Conservation (phyloP, 495 filamentous ascomycete genomes). For the Podospora conica region DNA sequence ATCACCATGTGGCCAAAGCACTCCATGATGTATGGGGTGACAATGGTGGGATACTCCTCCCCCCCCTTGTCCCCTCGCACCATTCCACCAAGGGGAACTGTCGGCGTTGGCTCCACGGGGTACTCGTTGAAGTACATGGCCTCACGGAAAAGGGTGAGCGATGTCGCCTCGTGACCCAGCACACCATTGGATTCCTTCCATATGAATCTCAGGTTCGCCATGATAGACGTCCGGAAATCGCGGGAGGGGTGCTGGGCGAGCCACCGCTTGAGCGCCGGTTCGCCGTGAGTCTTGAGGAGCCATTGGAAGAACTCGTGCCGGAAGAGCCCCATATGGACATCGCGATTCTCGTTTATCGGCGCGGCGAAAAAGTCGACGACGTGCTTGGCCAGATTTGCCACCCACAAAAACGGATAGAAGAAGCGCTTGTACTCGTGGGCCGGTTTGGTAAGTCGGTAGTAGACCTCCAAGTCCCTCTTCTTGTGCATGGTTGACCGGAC, state of each 20-base stretch:
- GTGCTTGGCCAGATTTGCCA: constrained; percentile 61
- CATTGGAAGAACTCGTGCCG: constrained; percentile 47
- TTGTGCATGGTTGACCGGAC: constrained; percentile 45
- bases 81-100: background rate
- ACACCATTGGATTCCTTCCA: constrained; percentile 53
- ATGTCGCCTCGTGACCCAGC: constrained; percentile 16
- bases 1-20: constrained; percentile 60
- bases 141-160: constrained; percentile 43
- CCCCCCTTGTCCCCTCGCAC: background rate
- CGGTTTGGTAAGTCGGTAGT: constrained; percentile 55
- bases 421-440: constrained; percentile 53
- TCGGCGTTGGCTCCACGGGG: constrained; percentile 16
- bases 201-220: constrained; percentile 54
- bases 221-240: constrained; percentile 55
- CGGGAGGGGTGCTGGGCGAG: constrained; percentile 31
- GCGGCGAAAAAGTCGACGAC: constrained; percentile 54
- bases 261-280: constrained; percentile 43
- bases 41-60: constrained; percentile 45
- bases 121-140: constrained; percentile 14
- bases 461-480: constrained; percentile 37
- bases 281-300: constrained; percentile 39
- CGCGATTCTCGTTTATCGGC: constrained; percentile 20
- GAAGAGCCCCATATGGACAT: constrained; percentile 49
- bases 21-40: constrained; percentile 59
- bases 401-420: constrained; percentile 56